A percentile compares a stretch with the other conserved stretches of the same genome.
These are phyloP conservation scores for Fusarium graminum DNA, from an alignment of 2,329 filamentous ascomycete genomes.

Conservation along the genomic window DNA sequence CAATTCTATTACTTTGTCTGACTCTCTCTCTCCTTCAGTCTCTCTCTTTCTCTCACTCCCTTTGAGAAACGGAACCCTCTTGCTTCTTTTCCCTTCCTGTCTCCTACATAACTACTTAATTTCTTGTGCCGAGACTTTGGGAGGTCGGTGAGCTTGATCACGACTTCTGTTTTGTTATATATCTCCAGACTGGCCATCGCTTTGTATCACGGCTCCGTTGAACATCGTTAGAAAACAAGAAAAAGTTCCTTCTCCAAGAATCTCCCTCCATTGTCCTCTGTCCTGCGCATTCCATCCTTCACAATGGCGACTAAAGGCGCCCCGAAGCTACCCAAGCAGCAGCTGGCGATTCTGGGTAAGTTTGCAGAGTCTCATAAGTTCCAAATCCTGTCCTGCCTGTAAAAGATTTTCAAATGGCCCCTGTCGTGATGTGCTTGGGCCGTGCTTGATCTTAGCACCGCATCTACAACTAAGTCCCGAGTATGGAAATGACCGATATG, in stretches of 20 bases:
- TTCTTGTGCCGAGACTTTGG: slow-evolving; percentile 10
- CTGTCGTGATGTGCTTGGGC: slow-evolving; percentile 2
- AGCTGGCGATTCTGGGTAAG: slow-evolving; percentile 83
- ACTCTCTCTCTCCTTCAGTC: slow-evolving; percentile 2
- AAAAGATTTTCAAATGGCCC: background rate
- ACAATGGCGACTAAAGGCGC: slow-evolving; percentile 48
- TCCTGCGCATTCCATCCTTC: slow-evolving; percentile 23
- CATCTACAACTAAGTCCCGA: background rate
- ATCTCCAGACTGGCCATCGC: background rate
- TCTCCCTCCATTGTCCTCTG: background rate
- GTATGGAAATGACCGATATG: background rate
- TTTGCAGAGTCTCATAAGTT: slow-evolving; percentile 2
- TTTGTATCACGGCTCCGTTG: background rate
- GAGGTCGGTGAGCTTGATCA: slow-evolving; percentile 16
- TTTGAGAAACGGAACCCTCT: background rate
- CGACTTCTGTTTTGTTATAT: background rate
- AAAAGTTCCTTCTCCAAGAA: slow-evolving; percentile 12
- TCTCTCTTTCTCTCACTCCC: background rate
- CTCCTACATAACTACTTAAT: background rate
- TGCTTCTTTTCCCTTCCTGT: slow-evolving; percentile 12
- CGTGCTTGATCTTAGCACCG: slow-evolving; percentile 9
- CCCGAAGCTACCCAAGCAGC: slow-evolving; percentile 79
- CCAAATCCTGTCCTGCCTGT: background rate
- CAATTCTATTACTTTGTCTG: slow-evolving; percentile 21
- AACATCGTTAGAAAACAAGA: slow-evolving; percentile 15